A percentile compares a stretch with the other conserved stretches of the same genome.
Evolutionary conservation across 805 yeast species (phyloP).

Genomic region (Torulaspora quercuum): DNA sequence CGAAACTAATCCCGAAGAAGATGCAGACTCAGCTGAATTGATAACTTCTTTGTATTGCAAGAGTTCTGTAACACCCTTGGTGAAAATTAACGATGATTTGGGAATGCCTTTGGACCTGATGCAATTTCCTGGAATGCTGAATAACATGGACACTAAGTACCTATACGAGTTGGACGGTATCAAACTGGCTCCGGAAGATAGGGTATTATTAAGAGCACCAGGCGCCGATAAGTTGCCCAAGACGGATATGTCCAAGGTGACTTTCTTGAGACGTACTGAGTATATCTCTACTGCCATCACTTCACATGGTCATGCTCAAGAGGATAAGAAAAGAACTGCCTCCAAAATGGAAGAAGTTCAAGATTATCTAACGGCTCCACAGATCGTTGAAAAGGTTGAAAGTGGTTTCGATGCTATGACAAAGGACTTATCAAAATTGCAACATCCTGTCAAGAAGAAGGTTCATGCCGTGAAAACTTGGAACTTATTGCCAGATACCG

Average conservation of each 20-base stretch:
- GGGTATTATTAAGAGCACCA: conserved; percentile 76
- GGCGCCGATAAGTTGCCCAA: conserved; percentile 40
- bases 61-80: conserved; percentile 62
- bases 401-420: conserved; percentile 66
- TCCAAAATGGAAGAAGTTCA: conserved; percentile 25
- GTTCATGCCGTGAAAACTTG: conserved; percentile 72
- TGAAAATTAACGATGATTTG: conserved; percentile 55
- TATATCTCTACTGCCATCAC: conserved; percentile 63
- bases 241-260: conserved; percentile 44
- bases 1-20: conserved; percentile 39
- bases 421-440: conserved; percentile 44
- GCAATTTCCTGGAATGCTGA: conserved; percentile 63
- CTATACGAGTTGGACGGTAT: conserved; percentile 41
- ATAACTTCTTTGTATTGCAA: conserved; percentile 70
- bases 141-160: conserved; percentile 50
- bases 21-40: conserved; percentile 50
- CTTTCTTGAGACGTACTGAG: conserved; percentile 93
- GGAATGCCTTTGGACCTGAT: conserved; percentile 79
- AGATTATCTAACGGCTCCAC: conserved; percentile 26
- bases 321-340: conserved; percentile 32
- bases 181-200: conserved; percentile 73
- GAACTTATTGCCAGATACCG: conserved; percentile 85
- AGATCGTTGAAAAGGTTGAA: conserved; percentile 52
- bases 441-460: conserved; percentile 75
- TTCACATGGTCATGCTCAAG: conserved; percentile 36